A percentile compares a stretch with the other conserved stretches of the same genome.
Evolutionary conservation across 1,284 basidiomycete species (phyloP).

Genomic region (Mycena citricolor): DNA sequence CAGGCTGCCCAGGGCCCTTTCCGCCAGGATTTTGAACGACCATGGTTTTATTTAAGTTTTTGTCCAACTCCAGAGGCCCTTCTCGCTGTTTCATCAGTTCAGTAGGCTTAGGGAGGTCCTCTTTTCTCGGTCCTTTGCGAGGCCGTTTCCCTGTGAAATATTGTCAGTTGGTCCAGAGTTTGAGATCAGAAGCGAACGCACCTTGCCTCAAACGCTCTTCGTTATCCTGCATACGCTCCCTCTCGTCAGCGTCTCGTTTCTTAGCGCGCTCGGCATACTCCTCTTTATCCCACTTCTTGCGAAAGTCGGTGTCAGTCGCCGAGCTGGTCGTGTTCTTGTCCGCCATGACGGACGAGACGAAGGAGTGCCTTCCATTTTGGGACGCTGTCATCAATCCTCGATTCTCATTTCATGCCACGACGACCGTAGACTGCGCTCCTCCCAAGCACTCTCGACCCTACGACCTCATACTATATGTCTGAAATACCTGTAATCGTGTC

Average conservation of each 20-base stretch:
- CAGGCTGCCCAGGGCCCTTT: slow-evolving; percentile 82
- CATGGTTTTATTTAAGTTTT: slow-evolving; percentile 90
- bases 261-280: slow-evolving; percentile 78
- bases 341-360: slow-evolving; percentile 43
- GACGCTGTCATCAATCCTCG: too few species aligned
- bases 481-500: slow-evolving; percentile 51
- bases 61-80: slow-evolving; percentile 79
- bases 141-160: slow-evolving; percentile 72
- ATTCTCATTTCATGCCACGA: too few species aligned
- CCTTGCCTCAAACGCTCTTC: slow-evolving; percentile 82
- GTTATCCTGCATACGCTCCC: slow-evolving; percentile 81
- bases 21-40: slow-evolving; percentile 83
- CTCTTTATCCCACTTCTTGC: slow-evolving; percentile 86
- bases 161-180: slow-evolving; percentile 8
- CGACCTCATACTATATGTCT: too few species aligned
- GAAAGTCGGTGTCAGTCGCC: slow-evolving; percentile 71
- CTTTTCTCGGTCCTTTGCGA: slow-evolving; percentile 60
- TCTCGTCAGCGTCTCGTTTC: slow-evolving; percentile 74
- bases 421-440: too few species aligned
- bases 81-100: slow-evolving; percentile 87
- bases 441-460: too few species aligned
- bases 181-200: slow-evolving; percentile 33
- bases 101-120: slow-evolving; percentile 81
- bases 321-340: slow-evolving; percentile 58
- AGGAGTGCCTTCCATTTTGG: too few species aligned